phyloP scores from a whole-genome alignment of 305 asterid species.

The Plantago coronopus region DNA sequence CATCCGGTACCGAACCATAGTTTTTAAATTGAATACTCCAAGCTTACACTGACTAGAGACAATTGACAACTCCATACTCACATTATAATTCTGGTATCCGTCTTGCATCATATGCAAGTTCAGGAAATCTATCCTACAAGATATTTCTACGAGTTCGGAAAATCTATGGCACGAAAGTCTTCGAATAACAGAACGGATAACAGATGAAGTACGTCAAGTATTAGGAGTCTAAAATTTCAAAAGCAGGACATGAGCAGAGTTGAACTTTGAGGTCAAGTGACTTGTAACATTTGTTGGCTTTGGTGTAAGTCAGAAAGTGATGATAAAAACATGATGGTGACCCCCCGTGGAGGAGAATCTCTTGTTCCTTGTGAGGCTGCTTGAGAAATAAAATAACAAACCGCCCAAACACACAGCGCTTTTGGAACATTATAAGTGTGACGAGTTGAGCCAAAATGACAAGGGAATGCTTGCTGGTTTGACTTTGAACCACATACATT shows the following conservation, averaged over 20 bases:
- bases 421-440: slow-evolving; percentile 24
- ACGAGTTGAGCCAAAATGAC: slow-evolving; percentile 23
- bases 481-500: slow-evolving; percentile 24
- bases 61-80: too few relatives aligned
- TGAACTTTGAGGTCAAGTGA: slow-evolving; percentile 14
- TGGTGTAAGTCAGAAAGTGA: slow-evolving; percentile 19
- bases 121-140: too few relatives aligned
- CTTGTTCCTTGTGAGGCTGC: slow-evolving; percentile 34
- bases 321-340: slow-evolving; percentile 25
- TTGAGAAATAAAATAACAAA: slow-evolving; percentile 24
- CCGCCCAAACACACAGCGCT: slow-evolving; percentile 18
- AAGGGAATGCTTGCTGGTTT: slow-evolving; percentile 9
- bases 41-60: too few relatives aligned
- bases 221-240: too few relatives aligned
- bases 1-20: background rate
- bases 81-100: too few relatives aligned
- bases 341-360: slow-evolving; percentile 30
- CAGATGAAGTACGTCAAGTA: too few relatives aligned
- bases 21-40: too few relatives aligned
- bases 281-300: slow-evolving; percentile 6
- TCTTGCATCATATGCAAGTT: too few relatives aligned
- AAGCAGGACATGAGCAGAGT: background rate
- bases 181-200: too few relatives aligned
- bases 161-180: too few relatives aligned
- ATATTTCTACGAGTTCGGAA: too few relatives aligned